Base-by-base conservation (phyloP, 2,329 filamentous ascomycete species). In the Stagonosporopsis vannaccii region DNA sequence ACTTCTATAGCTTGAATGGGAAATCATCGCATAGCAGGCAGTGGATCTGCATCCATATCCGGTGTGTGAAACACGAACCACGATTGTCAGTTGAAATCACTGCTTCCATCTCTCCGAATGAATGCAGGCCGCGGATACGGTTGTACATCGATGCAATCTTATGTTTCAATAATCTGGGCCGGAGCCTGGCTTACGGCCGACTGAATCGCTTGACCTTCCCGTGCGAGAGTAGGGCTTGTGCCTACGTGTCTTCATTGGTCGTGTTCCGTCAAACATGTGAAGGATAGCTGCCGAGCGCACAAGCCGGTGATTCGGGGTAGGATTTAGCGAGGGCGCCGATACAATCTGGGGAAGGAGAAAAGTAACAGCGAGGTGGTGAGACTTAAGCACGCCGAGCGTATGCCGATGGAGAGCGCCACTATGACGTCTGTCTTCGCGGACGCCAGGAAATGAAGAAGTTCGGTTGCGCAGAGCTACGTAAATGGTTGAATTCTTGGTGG, bases 391-490 rank as follows among this genome's bases (percentile, higher is more conserved):
- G 48, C 55, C 49, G 55, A 58, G 26, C 6, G 22, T 23, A 53
- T 15, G 44, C 55, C 55, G 55, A 49, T 25, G 32, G n/a, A 28
- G 43, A 25, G 22, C 48, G 48, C 26, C 5, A 8, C 45, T 26
- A 53, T 58, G 49, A 58, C 55, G 55, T 58, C 55, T 28, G 4
- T 40, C 20, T 11, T 36, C 33, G 13, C 26, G 26, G 40, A 45
- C 40, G 17, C 17, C 26, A 39, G 11, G 43, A 48, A 32, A 26
- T 52, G 55, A 58, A 30, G 55, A 57, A 49, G 44, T 58, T 48
- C 44, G 41, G 32, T 20, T 15, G 20, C 30, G 20, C 17, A 48
- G 30, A 44, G 44, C 19, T 35, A 22, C 12, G 20, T 11, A 48
- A 4, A 40, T 11, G 28, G 40, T 26, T 9, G 17, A 32, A 15